Evolutionary conservation across 2,329 filamentous ascomycete genomes (phyloP).

Genomic region (Gremmenia infestans): DNA sequence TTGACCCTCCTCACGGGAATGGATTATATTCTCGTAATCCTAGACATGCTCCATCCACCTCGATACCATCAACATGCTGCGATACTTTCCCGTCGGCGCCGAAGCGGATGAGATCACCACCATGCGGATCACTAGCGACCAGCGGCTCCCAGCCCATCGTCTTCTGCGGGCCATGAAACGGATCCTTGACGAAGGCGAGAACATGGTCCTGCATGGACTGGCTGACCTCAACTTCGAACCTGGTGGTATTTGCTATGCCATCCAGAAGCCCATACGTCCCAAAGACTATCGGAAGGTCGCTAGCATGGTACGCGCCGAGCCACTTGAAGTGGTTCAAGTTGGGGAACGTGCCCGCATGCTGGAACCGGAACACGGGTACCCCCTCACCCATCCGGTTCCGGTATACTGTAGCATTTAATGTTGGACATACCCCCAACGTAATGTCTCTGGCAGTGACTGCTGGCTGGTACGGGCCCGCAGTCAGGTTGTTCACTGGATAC

Average conservation of each 20-base stretch:
- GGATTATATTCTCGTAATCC: slow-evolving; percentile 1
- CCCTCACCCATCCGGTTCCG: not conserved
- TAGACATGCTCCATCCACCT: not conserved
- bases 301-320: slow-evolving; percentile 2
- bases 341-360: not conserved
- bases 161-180: slow-evolving; percentile 1
- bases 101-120: not conserved
- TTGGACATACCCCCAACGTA: not conserved
- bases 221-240: slow-evolving; percentile 27
- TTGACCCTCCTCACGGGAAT: not conserved
- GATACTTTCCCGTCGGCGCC: not conserved
- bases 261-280: slow-evolving; percentile 29
- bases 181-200: slow-evolving; percentile 5
- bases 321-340: not conserved
- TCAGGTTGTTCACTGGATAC: not conserved
- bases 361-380: not conserved
- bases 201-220: slow-evolving; percentile 25
- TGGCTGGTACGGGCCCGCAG: not conserved
- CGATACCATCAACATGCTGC: not conserved
- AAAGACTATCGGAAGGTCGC: slow-evolving; percentile 18
- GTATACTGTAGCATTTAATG: not conserved
- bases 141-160: not conserved
- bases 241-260: slow-evolving; percentile 22
- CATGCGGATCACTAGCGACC: slow-evolving; percentile 1
- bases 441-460: not conserved